phyloP scores from a whole-genome alignment of 106 monocot genomes.

The Platanthera guangdongensis region DNA sequence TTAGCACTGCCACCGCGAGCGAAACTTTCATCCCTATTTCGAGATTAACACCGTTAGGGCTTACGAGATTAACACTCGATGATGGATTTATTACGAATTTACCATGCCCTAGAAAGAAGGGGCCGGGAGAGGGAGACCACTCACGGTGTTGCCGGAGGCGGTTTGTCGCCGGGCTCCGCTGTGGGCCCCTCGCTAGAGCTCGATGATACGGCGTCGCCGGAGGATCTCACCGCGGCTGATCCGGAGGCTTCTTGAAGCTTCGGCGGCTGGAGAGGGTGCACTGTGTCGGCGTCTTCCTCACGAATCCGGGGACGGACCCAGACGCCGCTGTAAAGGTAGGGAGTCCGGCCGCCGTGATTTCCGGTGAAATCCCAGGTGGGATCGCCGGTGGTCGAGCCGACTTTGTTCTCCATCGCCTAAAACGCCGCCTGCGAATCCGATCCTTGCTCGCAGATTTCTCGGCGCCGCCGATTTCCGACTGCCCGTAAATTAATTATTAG shows the following conservation, averaged over 20 bases:
- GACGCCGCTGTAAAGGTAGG: neutral
- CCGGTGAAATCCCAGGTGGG: constrained; percentile 6
- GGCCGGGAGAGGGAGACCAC: constrained; percentile 6
- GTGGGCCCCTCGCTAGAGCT: constrained; percentile 49
- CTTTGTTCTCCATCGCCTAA: constrained; percentile 9
- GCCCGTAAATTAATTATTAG: neutral
- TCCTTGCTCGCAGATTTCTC: neutral
- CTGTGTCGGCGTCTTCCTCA: neutral
- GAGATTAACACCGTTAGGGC: neutral
- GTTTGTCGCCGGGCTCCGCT: constrained; percentile 19
- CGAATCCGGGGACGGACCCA: constrained; percentile 10
- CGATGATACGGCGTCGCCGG: constrained; percentile 26
- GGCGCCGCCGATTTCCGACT: neutral
- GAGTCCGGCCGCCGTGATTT: neutral
- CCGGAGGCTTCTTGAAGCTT: neutral
- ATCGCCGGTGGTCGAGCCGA: constrained; percentile 3
- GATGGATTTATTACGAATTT: constrained; percentile 18
- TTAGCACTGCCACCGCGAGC: neutral
- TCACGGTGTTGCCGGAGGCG: constrained; percentile 37
- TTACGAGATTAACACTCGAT: neutral
- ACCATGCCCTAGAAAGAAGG: neutral
- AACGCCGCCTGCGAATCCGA: neutral
- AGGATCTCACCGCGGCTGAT: constrained; percentile 1
- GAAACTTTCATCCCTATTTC: neutral
- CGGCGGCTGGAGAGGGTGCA: neutral